These are phyloP conservation scores for Daldinia decipiens DNA, from an alignment of 495 filamentous ascomycete genomes.

Conservation along the genomic window DNA sequence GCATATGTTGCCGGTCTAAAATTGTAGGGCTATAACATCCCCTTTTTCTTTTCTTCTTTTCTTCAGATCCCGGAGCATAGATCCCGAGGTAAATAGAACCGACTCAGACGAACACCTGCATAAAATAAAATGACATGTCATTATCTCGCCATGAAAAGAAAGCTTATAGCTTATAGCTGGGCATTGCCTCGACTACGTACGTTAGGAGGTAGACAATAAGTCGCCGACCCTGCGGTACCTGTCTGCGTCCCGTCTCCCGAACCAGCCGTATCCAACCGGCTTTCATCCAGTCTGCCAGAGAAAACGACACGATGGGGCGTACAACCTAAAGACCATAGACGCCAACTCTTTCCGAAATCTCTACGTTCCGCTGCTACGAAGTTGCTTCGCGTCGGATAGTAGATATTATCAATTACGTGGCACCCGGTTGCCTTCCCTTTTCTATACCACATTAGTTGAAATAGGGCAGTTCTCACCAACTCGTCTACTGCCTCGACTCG, in stretches of 20 bases:
- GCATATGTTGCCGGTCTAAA: not conserved
- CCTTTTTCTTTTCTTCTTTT: conserved; percentile 5
- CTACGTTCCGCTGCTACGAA: not conserved
- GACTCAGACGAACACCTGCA: conserved; percentile 13
- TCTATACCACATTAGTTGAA: conserved; percentile 7
- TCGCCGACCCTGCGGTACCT: not conserved
- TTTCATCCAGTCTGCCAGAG: not conserved
- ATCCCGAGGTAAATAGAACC: not conserved
- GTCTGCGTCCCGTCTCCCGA: conserved; percentile 6
- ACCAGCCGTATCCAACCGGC: conserved; percentile 15
- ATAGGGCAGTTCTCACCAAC: conserved; percentile 8
- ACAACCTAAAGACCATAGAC: conserved; percentile 2
- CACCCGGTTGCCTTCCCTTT: not conserved
- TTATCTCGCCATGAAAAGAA: conserved; percentile 3
- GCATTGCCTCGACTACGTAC: not conserved
- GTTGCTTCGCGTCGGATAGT: not conserved
- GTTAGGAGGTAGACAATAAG: conserved; percentile 1
- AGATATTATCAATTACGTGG: conserved; percentile 4
- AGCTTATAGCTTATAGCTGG: not conserved
- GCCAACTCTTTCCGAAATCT: conserved; percentile 8
- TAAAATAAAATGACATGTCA: conserved; percentile 25
- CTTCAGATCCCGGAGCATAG: not conserved
- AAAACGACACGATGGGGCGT: conserved; percentile 1
- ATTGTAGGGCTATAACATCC: not conserved
- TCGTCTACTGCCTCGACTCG: conserved; percentile 1